A percentile compares a stretch with the other conserved stretches of the same genome.
Conservation (phyloP, 495 filamentous ascomycete species). For the Neurospora sp. region DNA sequence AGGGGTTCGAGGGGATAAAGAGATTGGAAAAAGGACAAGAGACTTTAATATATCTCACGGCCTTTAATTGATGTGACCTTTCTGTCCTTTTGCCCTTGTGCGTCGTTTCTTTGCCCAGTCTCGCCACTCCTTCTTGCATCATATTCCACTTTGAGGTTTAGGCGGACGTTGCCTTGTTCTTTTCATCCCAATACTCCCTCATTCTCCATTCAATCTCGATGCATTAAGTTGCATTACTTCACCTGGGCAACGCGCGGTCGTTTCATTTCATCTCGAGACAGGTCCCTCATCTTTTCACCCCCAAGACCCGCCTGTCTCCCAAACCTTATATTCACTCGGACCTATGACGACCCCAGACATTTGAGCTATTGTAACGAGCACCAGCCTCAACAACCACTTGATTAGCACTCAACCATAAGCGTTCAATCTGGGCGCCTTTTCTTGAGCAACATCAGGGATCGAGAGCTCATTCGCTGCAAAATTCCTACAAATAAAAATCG, state of each 20-base stretch:
- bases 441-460: neutral
- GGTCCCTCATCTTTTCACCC: neutral
- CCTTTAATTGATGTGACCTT: slow-evolving; percentile 21
- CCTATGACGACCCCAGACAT: neutral
- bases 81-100: neutral
- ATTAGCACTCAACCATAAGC: neutral
- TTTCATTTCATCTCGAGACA: neutral
- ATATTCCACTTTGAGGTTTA: neutral
- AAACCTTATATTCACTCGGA: neutral
- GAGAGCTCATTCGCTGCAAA: neutral
- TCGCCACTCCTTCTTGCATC: slow-evolving; percentile 10
- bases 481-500: neutral
- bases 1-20: slow-evolving; percentile 10
- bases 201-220: neutral
- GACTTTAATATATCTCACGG: slow-evolving; percentile 12
- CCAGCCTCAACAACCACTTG: neutral
- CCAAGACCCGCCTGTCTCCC: neutral
- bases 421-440: neutral
- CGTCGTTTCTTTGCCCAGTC: slow-evolving; percentile 14
- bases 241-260: neutral
- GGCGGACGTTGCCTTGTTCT: neutral
- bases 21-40: slow-evolving; percentile 5
- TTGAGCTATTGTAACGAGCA: neutral
- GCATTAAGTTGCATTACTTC: neutral
- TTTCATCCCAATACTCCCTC: neutral